Conservation (phyloP, 106 monocot genomes). For the Vanilla planifolia region DNA sequence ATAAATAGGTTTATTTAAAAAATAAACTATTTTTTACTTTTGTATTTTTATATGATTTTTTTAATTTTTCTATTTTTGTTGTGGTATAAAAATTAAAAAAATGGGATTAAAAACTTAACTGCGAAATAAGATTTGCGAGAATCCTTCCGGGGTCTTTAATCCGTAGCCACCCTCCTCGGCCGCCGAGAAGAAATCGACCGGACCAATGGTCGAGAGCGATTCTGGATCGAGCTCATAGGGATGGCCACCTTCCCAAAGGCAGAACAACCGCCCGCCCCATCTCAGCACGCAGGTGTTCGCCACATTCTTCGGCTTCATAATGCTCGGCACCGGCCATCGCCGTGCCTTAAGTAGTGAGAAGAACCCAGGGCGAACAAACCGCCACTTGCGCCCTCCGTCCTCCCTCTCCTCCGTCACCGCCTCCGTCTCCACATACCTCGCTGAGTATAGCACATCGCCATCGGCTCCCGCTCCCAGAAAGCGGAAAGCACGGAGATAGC, state of each 20-base stretch:
- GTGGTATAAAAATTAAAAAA: no score
- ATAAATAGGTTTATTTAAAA: no score
- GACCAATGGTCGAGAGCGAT: conserved; percentile 52
- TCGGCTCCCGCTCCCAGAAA: conserved; percentile 28
- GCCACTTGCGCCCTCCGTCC: conserved; percentile 24
- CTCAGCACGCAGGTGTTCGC: conserved; percentile 73
- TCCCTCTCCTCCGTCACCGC: conserved; percentile 57
- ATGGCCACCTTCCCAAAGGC: conserved; percentile 86
- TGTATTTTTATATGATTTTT: no score
- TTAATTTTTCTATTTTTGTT: no score
- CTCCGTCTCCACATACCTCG: conserved; percentile 64
- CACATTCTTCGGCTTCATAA: conserved; percentile 92
- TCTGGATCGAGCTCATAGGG: conserved; percentile 64
- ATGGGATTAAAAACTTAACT: no score
- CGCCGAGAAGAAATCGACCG: conserved; percentile 23
- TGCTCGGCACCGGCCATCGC: conserved; percentile 35
- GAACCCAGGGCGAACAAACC: conserved; percentile 68
- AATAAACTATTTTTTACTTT: no score
- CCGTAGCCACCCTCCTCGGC: not conserved
- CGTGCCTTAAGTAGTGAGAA: conserved; percentile 53
- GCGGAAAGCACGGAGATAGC: conserved; percentile 80
- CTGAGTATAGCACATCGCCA: conserved; percentile 41
- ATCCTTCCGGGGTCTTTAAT: no score
- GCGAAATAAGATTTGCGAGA: no score
- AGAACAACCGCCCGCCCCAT: conserved; percentile 66